Evolutionary conservation across 106 monocot species (phyloP).

Genomic region (Platanthera guangdongensis): DNA sequence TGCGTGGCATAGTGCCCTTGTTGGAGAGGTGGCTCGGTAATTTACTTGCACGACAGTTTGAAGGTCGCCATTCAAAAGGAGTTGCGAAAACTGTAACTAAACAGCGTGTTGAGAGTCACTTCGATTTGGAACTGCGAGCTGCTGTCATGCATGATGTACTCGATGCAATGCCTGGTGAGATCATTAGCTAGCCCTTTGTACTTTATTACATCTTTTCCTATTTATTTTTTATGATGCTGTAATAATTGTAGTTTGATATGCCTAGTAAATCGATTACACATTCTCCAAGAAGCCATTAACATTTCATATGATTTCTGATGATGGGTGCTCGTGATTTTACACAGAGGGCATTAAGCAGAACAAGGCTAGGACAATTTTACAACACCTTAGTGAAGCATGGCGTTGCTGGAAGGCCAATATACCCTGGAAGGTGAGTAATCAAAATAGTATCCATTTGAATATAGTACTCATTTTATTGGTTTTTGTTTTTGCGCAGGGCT

Average conservation of each 20-base stretch:
- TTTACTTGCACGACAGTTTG: constrained; percentile 93
- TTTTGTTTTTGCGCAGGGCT: neutral
- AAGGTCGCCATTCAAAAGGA: constrained; percentile 97
- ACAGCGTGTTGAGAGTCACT: constrained; percentile 96
- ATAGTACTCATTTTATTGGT: neutral
- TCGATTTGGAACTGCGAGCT: constrained; percentile 98
- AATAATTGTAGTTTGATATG: neutral
- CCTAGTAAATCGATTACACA: neutral
- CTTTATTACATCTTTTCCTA: neutral
- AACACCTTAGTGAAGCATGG: constrained; percentile 99
- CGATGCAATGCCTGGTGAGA: constrained; percentile 98
- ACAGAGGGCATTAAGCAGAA: constrained; percentile 99
- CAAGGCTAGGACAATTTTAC: constrained; percentile 96
- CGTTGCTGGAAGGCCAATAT: constrained; percentile 99
- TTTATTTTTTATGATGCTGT: neutral
- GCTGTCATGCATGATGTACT: constrained; percentile 99
- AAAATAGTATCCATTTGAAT: neutral
- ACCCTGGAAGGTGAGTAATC: constrained; percentile 81
- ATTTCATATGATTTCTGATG: neutral
- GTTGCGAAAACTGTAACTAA: constrained; percentile 99
- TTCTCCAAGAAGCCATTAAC: neutral
- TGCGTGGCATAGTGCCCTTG: constrained; percentile 96
- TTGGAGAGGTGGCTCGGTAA: constrained; percentile 98
- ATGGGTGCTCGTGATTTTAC: too few species aligned
- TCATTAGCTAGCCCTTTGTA: neutral